Evolutionary conservation across 2,329 filamentous ascomycete genomes (phyloP).

Genomic region (Sporothrix dimorphospora): DNA sequence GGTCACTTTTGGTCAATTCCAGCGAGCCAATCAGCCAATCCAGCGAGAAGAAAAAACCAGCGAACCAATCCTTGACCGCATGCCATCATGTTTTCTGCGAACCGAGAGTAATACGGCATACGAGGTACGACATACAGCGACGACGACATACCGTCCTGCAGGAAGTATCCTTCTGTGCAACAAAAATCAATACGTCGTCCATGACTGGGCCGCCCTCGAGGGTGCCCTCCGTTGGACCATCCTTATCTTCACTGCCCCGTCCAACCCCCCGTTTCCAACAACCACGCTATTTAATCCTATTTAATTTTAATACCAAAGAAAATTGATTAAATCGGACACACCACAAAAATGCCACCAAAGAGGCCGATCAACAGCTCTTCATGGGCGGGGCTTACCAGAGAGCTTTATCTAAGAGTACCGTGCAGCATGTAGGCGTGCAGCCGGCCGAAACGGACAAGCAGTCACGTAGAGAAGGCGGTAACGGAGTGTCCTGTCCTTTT

Average conservation of each 20-base stretch:
- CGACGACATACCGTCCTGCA: not conserved
- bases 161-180: not conserved
- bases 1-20: not conserved
- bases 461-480: not conserved
- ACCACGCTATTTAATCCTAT: not conserved
- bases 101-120: too few relatives aligned
- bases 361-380: not conserved
- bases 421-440: not conserved
- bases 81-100: not conserved
- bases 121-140: not conserved
- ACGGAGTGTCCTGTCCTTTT: not conserved
- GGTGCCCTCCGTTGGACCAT: not conserved
- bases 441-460: not conserved
- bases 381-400: not conserved
- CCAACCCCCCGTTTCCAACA: not conserved
- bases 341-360: not conserved
- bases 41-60: not conserved
- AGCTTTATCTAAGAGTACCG: not conserved
- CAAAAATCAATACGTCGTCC: conserved; percentile 2
- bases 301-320: too few relatives aligned
- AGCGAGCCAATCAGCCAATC: not conserved
- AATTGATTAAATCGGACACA: not conserved
- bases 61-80: not conserved
- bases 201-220: not conserved
- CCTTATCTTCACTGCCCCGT: not conserved